A percentile compares a stretch with the other conserved stretches of the same genome.
Evolutionary conservation across 2,329 filamentous ascomycete species (phyloP).

Genomic region (Ceratocystis diversiconidia): DNA sequence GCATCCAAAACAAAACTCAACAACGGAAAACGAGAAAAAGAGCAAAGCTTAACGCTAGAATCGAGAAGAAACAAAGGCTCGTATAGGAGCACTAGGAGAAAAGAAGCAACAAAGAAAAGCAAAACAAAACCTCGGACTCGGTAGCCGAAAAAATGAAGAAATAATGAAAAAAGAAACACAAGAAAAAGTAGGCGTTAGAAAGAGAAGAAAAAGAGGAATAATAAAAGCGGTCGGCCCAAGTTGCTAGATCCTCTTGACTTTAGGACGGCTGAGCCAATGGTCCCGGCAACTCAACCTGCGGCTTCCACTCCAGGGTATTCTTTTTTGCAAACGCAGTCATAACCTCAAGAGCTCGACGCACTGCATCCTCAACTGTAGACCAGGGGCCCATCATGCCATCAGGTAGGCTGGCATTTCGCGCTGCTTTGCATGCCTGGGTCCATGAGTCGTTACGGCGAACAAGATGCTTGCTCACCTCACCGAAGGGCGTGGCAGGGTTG

Average conservation of each 20-base stretch:
- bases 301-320: constrained; percentile 34
- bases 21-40: neutral
- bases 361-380: constrained; percentile 33
- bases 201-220: neutral
- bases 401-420: constrained; percentile 1
- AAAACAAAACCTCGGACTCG: neutral
- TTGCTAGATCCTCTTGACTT: neutral
- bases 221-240: neutral
- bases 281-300: constrained; percentile 34
- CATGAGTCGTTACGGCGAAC: constrained; percentile 16
- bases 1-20: neutral
- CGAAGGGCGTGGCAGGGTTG: constrained; percentile 23
- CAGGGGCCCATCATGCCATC: constrained; percentile 27
- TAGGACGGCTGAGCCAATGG: neutral
- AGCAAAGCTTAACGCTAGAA: neutral
- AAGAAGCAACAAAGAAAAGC: neutral
- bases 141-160: neutral
- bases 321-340: constrained; percentile 32
- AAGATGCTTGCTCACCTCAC: constrained; percentile 21
- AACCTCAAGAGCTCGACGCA: constrained; percentile 27
- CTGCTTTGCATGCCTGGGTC: constrained; percentile 24
- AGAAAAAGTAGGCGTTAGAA: neutral
- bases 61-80: neutral
- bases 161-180: neutral
- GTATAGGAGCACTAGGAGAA: neutral